Evolutionary conservation across 345 rosid genomes (phyloP), one percentile per base, ranked within the genome.

Genomic region (Eucalyptus microcorys): DNA sequence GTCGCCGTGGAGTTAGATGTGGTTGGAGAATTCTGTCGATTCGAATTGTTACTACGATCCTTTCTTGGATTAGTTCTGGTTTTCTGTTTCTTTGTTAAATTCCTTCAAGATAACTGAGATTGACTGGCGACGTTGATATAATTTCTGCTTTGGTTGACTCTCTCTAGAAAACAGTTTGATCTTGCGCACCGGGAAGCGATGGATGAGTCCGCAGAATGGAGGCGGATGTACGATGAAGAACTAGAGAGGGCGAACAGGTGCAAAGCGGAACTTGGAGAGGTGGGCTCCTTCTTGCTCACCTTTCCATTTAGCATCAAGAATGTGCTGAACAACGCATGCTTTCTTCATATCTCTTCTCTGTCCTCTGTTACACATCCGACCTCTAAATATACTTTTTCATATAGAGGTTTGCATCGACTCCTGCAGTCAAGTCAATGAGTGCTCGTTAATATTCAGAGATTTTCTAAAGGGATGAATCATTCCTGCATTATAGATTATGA

Each of bases 191-290:
- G 95, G 88, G 99, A 98, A 86, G 99, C 99, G 71, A 92, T 96
- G 97, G 98, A 98, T 88, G 99, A 96, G 91, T 95, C 99, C 87
- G 98, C 99, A 5, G 99, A 95, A 52, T 98, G 99, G 99, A 92
- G 99, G 86, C 88, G 91, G 93, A 94, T 91, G 90, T 98, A 93
- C 89, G 99, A 96, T 85, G 89, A 53, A 49, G 96, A 98, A 90
- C 91, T 91, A 11, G 96, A 93, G 89, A 95, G 92, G 92, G 94
- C 94, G 87, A 93, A 93, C 27, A 94, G 89, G 86, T 97, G 99
- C 89, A 92, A 92, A 59, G 89, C 87, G 71, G 95, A 96, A 89
- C 90, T 96, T 27, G 87, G 89, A 40, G 89, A 93, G 99, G 98
- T 96, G 40, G 85, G 79, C 83, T 37, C 21, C 17, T 45, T 86